phyloP scores from a whole-genome alignment of 2,329 filamentous ascomycete genomes.

The Esteya vermicola region DNA sequence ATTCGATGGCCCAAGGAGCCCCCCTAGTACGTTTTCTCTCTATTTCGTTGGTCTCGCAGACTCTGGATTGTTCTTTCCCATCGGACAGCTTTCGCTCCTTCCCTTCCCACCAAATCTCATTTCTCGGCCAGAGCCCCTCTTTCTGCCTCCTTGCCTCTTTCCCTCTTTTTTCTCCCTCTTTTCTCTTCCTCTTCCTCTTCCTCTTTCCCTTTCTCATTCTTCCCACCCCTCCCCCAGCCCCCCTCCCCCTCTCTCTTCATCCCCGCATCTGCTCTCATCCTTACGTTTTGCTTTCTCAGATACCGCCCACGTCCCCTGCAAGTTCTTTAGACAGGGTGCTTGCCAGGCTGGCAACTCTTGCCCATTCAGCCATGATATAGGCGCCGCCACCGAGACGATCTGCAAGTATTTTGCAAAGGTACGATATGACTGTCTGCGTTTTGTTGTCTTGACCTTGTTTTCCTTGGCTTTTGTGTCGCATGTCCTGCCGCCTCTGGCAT shows the following conservation, averaged over 20 bases:
- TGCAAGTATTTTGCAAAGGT: conserved; percentile 99
- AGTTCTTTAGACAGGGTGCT: conserved; percentile 93
- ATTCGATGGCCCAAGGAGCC: conserved; percentile 48
- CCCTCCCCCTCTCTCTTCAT: not conserved
- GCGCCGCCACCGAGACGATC: conserved; percentile 69
- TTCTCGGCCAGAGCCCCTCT: not conserved
- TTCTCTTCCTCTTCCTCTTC: not conserved
- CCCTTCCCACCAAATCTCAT: not conserved
- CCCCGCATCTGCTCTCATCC: not conserved
- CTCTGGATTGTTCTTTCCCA: too few species aligned
- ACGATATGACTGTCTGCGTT: too few species aligned
- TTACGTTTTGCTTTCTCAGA: conserved; percentile 36
- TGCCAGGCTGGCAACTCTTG: conserved; percentile 94
- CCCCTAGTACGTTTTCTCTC: conserved; percentile 38
- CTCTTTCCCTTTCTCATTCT: not conserved
- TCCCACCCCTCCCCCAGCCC: not conserved
- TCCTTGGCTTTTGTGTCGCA: not conserved
- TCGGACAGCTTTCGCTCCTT: not conserved
- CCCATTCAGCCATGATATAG: conserved; percentile 89
- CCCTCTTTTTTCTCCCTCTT: not conserved
- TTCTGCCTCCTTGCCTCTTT: not conserved
- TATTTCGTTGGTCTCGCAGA: too few species aligned
- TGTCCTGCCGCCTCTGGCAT: too few species aligned
- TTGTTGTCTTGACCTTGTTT: conserved; percentile 3
- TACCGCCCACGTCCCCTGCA: conserved; percentile 95